Evolutionary conservation across 2,329 filamentous ascomycete genomes (phyloP), one percentile per base, ranked within the genome.

Genomic region (Aschersonia sp.): DNA sequence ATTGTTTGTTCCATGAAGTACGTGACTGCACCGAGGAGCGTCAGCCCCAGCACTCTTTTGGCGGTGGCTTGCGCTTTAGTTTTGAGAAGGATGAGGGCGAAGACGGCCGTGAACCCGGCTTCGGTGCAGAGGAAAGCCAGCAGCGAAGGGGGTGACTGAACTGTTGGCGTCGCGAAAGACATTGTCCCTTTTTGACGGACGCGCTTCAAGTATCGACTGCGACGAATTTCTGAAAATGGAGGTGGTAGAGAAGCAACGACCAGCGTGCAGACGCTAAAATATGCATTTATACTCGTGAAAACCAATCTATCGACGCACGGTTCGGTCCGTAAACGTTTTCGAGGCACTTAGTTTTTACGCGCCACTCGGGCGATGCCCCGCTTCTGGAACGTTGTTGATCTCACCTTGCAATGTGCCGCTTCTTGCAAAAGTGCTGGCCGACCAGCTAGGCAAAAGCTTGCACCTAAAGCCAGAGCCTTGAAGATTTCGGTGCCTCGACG

Each of bases 381-480:
- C 20, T 20, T 20, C 20, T 20, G 2, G 20, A 20, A 20, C 20
- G 20, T 20, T 20, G 20, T 20, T 20, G 20, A 20, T 20, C 20
- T 20, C 20, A 20, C 20, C 20, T 20, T 20, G 20, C 20, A 20
- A 20, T 20, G 20, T 20, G 20, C 20, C 20, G 20, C 20, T 20
- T 20, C 20, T 20, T 20, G 20, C 29, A 66, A 70, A 2, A 73
- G 53, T 12, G 68, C 30, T 29, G 43, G 43, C 43, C 43, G 28
- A 30, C 43, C 20, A 30, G 30, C 43, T 6, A 30, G n/a, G 20
- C 28, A 44, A n/a, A 44, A 42, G 40, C 20, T 28, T 6, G 43
- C 43, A 5, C 43, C 43, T 9, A 44, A 29, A 5, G 43, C 43
- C 43, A 44, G 28, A 6, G 43, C 43, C 43, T 44, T 44, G 43